Percentiles rank a stretch among this genome's conserved stretches.
phyloP scores from a whole-genome alignment of 805 yeast species.

The Candida peoriensis region DNA sequence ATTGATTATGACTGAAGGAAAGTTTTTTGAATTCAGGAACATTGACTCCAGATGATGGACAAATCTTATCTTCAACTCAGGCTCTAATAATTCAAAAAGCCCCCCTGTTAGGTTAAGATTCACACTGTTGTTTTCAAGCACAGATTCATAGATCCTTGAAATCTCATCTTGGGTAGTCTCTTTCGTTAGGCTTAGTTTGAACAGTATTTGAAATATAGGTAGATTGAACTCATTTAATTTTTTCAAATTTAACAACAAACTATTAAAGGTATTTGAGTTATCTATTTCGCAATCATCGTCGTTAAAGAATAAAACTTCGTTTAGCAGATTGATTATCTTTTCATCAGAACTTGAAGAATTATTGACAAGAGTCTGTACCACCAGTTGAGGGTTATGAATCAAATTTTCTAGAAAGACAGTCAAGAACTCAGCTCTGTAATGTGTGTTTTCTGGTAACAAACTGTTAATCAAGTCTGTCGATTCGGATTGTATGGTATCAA shows the following conservation, averaged over 20 bases:
- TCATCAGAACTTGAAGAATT: background rate
- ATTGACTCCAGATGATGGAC: conserved; percentile 35
- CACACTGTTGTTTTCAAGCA: conserved; percentile 5
- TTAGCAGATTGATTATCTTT: conserved; percentile 6
- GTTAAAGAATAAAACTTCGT: conserved; percentile 7
- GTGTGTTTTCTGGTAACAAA: conserved; percentile 15
- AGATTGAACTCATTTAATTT: conserved; percentile 35
- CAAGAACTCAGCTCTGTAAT: conserved; percentile 16
- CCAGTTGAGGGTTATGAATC: conserved; percentile 11
- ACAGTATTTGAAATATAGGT: conserved; percentile 36
- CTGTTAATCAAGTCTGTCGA: conserved; percentile 21
- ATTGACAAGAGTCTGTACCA: conserved; percentile 6
- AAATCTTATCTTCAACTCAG: conserved; percentile 27
- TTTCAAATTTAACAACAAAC: conserved; percentile 18
- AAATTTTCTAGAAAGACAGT: conserved; percentile 13
- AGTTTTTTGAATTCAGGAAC: conserved; percentile 35
- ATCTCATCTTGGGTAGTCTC: conserved; percentile 11
- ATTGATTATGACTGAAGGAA: conserved; percentile 27
- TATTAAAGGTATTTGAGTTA: conserved; percentile 1
- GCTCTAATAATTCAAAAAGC: conserved; percentile 34
- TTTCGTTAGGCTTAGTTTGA: conserved; percentile 25
- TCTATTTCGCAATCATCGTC: background rate
- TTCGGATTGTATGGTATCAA: conserved; percentile 20
- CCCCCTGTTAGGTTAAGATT: conserved; percentile 27
- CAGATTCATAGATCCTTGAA: conserved; percentile 6